These are phyloP conservation scores for Claviceps sp. DNA, from an alignment of 2,329 filamentous ascomycete species.

Conservation along the genomic window DNA sequence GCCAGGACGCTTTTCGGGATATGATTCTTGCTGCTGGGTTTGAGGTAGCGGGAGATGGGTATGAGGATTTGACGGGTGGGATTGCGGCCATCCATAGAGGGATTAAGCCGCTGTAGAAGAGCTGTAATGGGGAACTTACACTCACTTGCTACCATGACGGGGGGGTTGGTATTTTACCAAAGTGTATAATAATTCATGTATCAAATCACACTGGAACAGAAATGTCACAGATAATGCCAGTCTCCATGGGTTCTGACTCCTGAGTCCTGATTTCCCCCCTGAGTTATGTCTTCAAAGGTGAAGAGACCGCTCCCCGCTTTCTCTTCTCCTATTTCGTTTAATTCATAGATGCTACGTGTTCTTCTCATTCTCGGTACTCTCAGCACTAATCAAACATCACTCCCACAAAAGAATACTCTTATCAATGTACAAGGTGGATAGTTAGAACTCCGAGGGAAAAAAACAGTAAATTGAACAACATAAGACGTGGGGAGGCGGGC, in stretches of 20 bases:
- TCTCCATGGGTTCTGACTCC: neutral
- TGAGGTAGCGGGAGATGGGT: conserved; percentile 65
- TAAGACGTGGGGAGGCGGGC: conserved; percentile 4
- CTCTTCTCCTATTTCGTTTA: neutral
- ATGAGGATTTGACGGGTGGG: conserved; percentile 81
- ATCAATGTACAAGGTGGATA: no score
- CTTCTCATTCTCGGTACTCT: neutral
- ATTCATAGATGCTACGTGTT: neutral
- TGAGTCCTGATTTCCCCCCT: neutral
- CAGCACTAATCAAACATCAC: neutral
- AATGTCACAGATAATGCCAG: conserved; percentile 10
- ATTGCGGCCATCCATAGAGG: conserved; percentile 96
- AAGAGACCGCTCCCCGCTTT: neutral
- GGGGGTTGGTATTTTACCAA: neutral
- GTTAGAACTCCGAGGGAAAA: neutral
- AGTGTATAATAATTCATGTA: conserved; percentile 1
- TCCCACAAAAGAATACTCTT: neutral
- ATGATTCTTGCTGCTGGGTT: conserved; percentile 84
- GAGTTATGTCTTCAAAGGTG: neutral
- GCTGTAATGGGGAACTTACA: neutral
- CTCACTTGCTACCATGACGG: neutral
- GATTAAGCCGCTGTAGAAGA: conserved; percentile 54
- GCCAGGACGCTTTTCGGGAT: conserved; percentile 66
- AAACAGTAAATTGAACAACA: conserved; percentile 13
- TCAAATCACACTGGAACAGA: conserved; percentile 4